phyloP scores from a whole-genome alignment of 768 basidiomycete genomes.

The Saitozyma sp. region DNA sequence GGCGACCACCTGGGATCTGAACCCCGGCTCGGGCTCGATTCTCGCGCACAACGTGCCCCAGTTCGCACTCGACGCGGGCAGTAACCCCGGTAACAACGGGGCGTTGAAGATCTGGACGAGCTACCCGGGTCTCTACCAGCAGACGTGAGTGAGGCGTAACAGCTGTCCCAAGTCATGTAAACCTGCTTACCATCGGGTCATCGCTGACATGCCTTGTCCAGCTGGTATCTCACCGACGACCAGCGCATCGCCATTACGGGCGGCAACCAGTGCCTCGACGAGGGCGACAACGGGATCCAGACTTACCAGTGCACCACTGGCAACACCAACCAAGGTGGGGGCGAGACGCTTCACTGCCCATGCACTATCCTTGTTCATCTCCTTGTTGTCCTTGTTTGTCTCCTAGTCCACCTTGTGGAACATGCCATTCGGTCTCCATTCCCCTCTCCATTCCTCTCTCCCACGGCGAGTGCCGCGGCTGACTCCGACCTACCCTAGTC shows the following conservation, averaged over 20 bases:
- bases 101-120: slow-evolving; percentile 18
- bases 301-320: slow-evolving; percentile 45
- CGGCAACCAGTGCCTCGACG: slow-evolving; percentile 47
- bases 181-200: not conserved
- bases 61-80: slow-evolving; percentile 27
- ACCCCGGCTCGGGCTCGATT: slow-evolving; percentile 14
- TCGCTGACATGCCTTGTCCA: not conserved
- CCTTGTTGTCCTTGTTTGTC: not conserved
- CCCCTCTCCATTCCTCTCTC: too few species aligned
- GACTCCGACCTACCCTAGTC: not conserved
- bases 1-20: slow-evolving; percentile 21
- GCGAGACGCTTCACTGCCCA: not conserved
- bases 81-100: slow-evolving; percentile 16
- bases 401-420: not conserved
- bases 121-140: slow-evolving; percentile 24
- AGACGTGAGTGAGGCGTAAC: slow-evolving; percentile 15
- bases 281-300: slow-evolving; percentile 33
- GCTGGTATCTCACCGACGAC: slow-evolving; percentile 38
- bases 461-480: too few species aligned
- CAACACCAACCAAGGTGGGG: slow-evolving; percentile 45
- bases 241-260: slow-evolving; percentile 48
- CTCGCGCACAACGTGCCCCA: slow-evolving; percentile 3
- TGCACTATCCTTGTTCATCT: not conserved
- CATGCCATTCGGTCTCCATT: not conserved
- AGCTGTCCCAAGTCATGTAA: not conserved